A percentile compares a stretch with the other conserved stretches of the same genome.
Evolutionary conservation across 2,329 filamentous ascomycete species (phyloP).

Genomic region (Balansia obtecta): DNA sequence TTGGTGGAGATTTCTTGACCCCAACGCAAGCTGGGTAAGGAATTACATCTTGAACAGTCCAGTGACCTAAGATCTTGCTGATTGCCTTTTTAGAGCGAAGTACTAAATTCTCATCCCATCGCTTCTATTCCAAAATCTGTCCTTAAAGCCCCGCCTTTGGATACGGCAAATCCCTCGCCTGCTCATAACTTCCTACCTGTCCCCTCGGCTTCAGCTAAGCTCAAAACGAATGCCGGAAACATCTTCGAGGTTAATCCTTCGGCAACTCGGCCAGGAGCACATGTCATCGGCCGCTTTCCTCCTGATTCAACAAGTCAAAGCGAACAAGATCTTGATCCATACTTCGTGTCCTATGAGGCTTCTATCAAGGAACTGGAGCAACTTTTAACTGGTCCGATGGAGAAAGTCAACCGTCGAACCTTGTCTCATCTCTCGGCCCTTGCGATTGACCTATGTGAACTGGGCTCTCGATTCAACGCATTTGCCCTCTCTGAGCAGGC

Average conservation of each 20-base stretch:
- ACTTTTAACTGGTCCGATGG: constrained; percentile 82
- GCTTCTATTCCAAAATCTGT: constrained; percentile 88
- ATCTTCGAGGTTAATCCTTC: constrained; percentile 22
- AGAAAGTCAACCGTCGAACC: constrained; percentile 88
- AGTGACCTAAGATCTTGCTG: constrained; percentile 10
- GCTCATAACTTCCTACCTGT: constrained; percentile 83
- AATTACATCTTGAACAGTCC: background rate
- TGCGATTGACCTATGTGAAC: constrained; percentile 77
- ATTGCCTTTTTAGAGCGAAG: constrained; percentile 56
- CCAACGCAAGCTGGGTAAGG: constrained; percentile 92
- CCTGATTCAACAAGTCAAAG: constrained; percentile 62
- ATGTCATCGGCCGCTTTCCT: constrained; percentile 70
- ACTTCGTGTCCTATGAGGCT: constrained; percentile 86
- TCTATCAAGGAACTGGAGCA: constrained; percentile 86
- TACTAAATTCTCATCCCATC: constrained; percentile 84
- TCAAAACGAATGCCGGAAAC: constrained; percentile 46
- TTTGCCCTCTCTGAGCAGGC: constrained; percentile 93
- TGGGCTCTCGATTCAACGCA: constrained; percentile 92
- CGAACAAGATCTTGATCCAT: constrained; percentile 88
- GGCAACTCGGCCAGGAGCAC: constrained; percentile 31
- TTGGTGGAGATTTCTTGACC: constrained; percentile 95
- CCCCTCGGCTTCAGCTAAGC: constrained; percentile 72
- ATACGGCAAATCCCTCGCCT: constrained; percentile 81
- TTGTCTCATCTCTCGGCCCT: constrained; percentile 74
- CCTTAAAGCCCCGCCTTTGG: constrained; percentile 86